These are phyloP conservation scores for Chenopodium formosanum DNA, from an alignment of 148 eudicot genomes.

Conservation along the genomic window DNA sequence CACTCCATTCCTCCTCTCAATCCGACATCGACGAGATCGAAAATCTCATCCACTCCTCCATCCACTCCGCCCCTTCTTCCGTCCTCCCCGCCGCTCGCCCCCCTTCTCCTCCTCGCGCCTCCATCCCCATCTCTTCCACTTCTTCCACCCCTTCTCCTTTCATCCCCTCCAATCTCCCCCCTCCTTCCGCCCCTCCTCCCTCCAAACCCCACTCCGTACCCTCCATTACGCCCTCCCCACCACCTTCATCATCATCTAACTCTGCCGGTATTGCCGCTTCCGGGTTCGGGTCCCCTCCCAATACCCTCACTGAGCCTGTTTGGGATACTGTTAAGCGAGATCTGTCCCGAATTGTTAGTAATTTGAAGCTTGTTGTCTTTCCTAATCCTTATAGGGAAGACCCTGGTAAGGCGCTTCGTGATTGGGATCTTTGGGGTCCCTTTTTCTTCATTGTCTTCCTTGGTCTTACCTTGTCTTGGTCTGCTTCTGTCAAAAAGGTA, in stretches of 20 bases:
- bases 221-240: slow-evolving; percentile 34
- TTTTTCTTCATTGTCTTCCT: slow-evolving; percentile 94
- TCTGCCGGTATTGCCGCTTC: slow-evolving; percentile 23
- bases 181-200: slow-evolving; percentile 35
- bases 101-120: slow-evolving; percentile 49
- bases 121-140: slow-evolving; percentile 35
- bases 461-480: slow-evolving; percentile 92
- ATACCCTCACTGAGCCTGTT: slow-evolving; percentile 90
- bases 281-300: slow-evolving; percentile 64
- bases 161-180: slow-evolving; percentile 43
- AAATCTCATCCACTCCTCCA: slow-evolving; percentile 62
- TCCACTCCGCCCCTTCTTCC: slow-evolving; percentile 37
- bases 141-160: slow-evolving; percentile 38
- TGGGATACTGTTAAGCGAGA: slow-evolving; percentile 94
- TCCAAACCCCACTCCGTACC: slow-evolving; percentile 12
- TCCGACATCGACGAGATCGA: slow-evolving; percentile 98
- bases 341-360: slow-evolving; percentile 79
- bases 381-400: slow-evolving; percentile 93
- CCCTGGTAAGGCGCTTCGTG: slow-evolving; percentile 88
- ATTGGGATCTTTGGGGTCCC: slow-evolving; percentile 99
- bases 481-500: slow-evolving; percentile 95
- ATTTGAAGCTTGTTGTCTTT: slow-evolving; percentile 90
- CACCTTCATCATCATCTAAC: slow-evolving; percentile 17
- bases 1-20: slow-evolving; percentile 72
- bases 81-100: slow-evolving; percentile 55